These are phyloP conservation scores for Rhodotorula mucilaginosa DNA, from an alignment of 1,284 basidiomycete genomes.

Conservation along the genomic window DNA sequence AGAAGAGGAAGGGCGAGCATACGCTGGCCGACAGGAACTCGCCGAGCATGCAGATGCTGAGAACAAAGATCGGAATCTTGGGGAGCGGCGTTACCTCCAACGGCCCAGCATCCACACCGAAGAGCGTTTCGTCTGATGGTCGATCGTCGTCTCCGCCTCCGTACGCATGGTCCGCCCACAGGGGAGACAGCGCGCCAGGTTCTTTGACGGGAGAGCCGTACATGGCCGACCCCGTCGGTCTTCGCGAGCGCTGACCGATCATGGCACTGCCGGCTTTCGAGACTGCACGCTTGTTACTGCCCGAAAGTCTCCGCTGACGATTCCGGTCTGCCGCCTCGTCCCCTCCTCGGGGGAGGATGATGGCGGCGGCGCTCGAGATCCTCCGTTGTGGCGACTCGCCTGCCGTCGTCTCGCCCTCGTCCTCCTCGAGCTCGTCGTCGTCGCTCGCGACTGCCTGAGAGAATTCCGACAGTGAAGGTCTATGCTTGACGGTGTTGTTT, in stretches of 20 bases:
- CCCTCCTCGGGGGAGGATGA: not conserved
- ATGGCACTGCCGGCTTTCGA: not conserved
- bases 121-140: not conserved
- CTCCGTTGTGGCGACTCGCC: not conserved
- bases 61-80: constrained; percentile 79
- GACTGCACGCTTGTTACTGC: not conserved
- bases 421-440: constrained; percentile 16
- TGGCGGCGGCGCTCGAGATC: not conserved
- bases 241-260: not conserved
- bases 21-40: constrained; percentile 90
- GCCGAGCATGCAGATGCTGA: constrained; percentile 87
- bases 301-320: not conserved
- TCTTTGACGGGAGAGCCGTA: constrained; percentile 15
- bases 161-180: not conserved
- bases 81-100: constrained; percentile 69
- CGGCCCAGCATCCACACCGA: not conserved
- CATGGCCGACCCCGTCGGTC: not conserved
- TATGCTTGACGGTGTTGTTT: not conserved
- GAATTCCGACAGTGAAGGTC: not conserved
- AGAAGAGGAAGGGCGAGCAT: constrained; percentile 56
- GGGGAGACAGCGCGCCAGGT: constrained; percentile 2
- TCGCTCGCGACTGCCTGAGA: constrained; percentile 21
- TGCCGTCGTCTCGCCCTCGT: not conserved
- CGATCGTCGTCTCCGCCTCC: constrained; percentile 6
- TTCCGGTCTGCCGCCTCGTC: not conserved